These are phyloP conservation scores for Linum usitatissimum DNA, from an alignment of 345 rosid genomes.

Conservation along the genomic window DNA sequence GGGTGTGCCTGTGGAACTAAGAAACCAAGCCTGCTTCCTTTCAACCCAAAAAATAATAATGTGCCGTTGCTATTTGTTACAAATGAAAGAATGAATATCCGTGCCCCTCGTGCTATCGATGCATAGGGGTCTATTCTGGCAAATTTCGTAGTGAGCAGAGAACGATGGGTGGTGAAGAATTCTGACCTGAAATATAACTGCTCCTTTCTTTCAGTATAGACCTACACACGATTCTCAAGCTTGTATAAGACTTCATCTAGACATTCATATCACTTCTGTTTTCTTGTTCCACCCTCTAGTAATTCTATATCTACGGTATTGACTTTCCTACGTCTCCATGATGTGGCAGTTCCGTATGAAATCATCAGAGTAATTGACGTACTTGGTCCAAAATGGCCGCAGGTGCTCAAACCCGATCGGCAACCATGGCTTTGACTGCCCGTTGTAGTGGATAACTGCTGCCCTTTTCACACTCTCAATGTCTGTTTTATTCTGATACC, in stretches of 20 bases:
- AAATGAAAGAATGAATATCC: background rate
- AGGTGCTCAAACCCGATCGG: conserved; percentile 59
- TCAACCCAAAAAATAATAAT: background rate
- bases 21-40: background rate
- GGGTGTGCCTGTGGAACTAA: background rate
- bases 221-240: background rate
- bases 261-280: background rate
- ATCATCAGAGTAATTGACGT: conserved; percentile 55
- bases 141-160: too few relatives aligned
- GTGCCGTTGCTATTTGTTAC: background rate
- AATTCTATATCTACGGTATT: background rate
- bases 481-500: conserved; percentile 31
- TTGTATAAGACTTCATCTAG: background rate
- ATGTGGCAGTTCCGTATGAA: conserved; percentile 69
- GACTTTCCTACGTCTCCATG: conserved; percentile 14
- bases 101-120: background rate
- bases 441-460: conserved; percentile 80
- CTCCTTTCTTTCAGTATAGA: background rate
- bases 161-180: background rate
- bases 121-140: background rate
- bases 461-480: conserved; percentile 39
- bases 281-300: background rate
- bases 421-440: conserved; percentile 96
- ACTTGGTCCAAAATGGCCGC: conserved; percentile 56
- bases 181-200: background rate